Evolutionary conservation across 345 rosid genomes (phyloP).

Genomic region (Linum lewisii): DNA sequence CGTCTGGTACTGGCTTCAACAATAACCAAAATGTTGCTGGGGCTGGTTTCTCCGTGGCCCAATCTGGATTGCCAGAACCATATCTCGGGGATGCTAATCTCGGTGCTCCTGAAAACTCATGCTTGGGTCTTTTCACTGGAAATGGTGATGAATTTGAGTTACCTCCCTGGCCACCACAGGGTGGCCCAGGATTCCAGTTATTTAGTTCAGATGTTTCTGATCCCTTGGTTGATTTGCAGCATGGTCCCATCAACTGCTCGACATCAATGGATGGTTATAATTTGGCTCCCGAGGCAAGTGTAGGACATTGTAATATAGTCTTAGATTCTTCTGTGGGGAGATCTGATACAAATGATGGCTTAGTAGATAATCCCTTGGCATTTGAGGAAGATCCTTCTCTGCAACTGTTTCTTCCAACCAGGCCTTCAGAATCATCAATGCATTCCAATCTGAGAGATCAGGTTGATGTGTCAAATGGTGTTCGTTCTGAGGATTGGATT

Average conservation of each 20-base stretch:
- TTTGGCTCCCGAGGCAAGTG: conserved; percentile 45
- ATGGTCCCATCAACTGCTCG: conserved; percentile 40
- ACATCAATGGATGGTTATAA: conserved; percentile 54
- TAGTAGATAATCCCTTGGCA: conserved; percentile 76
- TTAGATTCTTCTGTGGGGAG: conserved; percentile 45
- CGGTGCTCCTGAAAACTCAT: conserved; percentile 42
- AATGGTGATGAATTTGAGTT: conserved; percentile 65
- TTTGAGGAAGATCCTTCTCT: conserved; percentile 87
- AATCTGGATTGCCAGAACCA: conserved; percentile 44
- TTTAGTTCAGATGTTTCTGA: conserved; percentile 55
- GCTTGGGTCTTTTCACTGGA: conserved; percentile 51
- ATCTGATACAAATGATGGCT: conserved; percentile 45
- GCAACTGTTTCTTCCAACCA: conserved; percentile 84
- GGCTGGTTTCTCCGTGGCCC: conserved; percentile 47
- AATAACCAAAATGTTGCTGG: conserved; percentile 36
- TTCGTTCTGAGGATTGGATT: conserved; percentile 76
- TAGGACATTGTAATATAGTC: conserved; percentile 34
- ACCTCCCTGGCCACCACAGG: conserved; percentile 68
- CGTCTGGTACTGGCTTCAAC: conserved; percentile 41
- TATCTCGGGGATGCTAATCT: conserved; percentile 51
- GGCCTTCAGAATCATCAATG: conserved; percentile 54
- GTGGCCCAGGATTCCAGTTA: conserved; percentile 63
- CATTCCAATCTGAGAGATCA: conserved; percentile 54
- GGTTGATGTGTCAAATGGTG: conserved; percentile 62
- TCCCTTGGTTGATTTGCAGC: conserved; percentile 49